Percentiles rank a stretch among this genome's conserved stretches.
phyloP scores from a whole-genome alignment of 805 yeast species.

The Suhomyces sp. region DNA sequence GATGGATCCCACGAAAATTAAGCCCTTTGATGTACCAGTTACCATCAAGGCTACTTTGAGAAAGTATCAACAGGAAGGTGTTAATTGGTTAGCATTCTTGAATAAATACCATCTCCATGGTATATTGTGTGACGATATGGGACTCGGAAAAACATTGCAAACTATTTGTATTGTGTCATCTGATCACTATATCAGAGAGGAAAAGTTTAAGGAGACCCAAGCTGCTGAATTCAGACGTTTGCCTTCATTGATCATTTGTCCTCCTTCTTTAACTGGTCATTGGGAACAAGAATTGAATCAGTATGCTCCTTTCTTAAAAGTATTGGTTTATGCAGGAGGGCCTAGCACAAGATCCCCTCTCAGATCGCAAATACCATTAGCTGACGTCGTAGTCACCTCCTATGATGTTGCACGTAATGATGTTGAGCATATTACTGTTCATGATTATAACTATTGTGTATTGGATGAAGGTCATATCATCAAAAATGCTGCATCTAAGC shows the following conservation, averaged over 20 bases:
- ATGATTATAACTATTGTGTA: slow-evolving; percentile 89
- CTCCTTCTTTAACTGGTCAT: slow-evolving; percentile 97
- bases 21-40: slow-evolving; percentile 86
- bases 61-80: slow-evolving; percentile 97
- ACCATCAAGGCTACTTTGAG: slow-evolving; percentile 89
- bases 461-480: slow-evolving; percentile 97
- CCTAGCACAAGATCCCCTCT: slow-evolving; percentile 68
- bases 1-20: slow-evolving; percentile 94
- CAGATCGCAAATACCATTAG: slow-evolving; percentile 48
- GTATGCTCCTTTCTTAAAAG: slow-evolving; percentile 83
- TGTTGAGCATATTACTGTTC: slow-evolving; percentile 55
- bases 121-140: slow-evolving; percentile 98
- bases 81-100: slow-evolving; percentile 94
- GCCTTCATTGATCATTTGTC: slow-evolving; percentile 88
- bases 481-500: slow-evolving; percentile 84
- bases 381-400: slow-evolving; percentile 91
- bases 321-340: slow-evolving; percentile 89
- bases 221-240: slow-evolving; percentile 68
- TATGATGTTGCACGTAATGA: slow-evolving; percentile 97
- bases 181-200: slow-evolving; percentile 84
- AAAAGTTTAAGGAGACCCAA: slow-evolving; percentile 59
- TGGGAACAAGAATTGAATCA: slow-evolving; percentile 95
- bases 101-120: slow-evolving; percentile 96
- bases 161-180: slow-evolving; percentile 96
- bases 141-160: slow-evolving; percentile 94